Base-by-base conservation (phyloP, 331 rosid genomes). In the Erythrophleum ivorense region DNA sequence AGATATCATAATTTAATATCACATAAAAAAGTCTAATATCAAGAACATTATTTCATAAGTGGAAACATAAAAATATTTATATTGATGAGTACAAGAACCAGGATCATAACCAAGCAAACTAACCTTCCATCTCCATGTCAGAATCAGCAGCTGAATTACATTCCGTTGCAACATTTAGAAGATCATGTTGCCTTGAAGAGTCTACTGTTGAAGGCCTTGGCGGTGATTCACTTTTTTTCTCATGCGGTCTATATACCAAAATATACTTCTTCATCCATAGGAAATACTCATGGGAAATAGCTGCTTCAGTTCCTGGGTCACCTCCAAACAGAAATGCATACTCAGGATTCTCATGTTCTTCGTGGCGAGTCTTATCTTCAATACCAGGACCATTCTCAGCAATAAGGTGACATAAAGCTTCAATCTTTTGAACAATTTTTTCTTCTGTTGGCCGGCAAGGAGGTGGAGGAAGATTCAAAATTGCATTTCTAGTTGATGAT, bases 121-220 rank as follows among this genome's bases (percentile, higher is more conserved):
- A 82, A 94, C 98, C 98, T 88, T 92, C 98, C 97, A 94, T 94
- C 88, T 94, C 98, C 97, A 94, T 91, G 91, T 94, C 98, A 75
- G 98, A 94, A 86, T 92, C 97, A 38, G 86, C 79, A 84, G 84
- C 78, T 59, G 88, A 82, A 66, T 81, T 67, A 79, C 75, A 71
- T 63, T 78, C 81, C 66, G 84, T 81, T 81, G 89, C 84, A 74
- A 53, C 73, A 10, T 74, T 87, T 75, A 76, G 38, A 64, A 45
- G 40, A 65, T 84, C 71, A n/a, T 75, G 88, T 68, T 78, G 73
- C 69, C 66, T 34, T 9, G 75, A 79, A 74, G 81, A 49, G 69
- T 78, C 85, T 29, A 50, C 75, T 21, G 63, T 41, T 29, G 48
- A 63, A 80, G 81, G 75, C 71, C 43, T 66, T 19, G 49, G 70